Evolutionary conservation across 202 grass and related monocot species (phyloP).

Genomic region (Dendrocalamus latiflorus): DNA sequence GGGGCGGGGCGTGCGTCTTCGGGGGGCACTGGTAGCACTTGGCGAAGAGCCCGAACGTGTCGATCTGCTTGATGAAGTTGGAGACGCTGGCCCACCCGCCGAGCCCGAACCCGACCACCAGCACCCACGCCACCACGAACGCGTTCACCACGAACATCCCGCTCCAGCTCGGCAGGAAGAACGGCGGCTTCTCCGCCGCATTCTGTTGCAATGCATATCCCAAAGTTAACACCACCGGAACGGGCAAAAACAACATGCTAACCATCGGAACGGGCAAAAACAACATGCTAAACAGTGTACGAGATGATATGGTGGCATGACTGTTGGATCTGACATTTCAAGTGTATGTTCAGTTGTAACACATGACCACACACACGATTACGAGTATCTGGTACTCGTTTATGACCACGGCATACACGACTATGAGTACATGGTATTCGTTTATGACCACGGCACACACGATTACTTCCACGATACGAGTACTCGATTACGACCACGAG

Average conservation of each 20-base stretch:
- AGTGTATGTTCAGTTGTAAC: too few relatives aligned
- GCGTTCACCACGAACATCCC: conserved; percentile 74
- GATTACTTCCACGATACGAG: too few relatives aligned
- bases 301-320: too few relatives aligned
- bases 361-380: too few relatives aligned
- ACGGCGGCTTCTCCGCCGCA: conserved; percentile 87
- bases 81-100: conserved; percentile 85
- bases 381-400: too few relatives aligned
- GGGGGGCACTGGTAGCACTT: conserved; percentile 93
- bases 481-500: too few relatives aligned
- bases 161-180: conserved; percentile 82
- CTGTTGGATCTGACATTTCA: background rate
- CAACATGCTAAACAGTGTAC: background rate
- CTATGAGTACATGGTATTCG: too few relatives aligned
- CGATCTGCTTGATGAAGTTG: conserved; percentile 86
- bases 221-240: background rate
- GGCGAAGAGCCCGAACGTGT: conserved; percentile 96
- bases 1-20: background rate
- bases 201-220: conserved; percentile 40
- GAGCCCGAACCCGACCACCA: conserved; percentile 94
- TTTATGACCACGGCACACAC: too few relatives aligned
- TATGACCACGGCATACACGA: too few relatives aligned
- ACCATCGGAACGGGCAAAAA: too few relatives aligned
- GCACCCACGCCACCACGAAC: conserved; percentile 87
- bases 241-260: too few relatives aligned